Percentiles rank a stretch among this genome's conserved stretches.
These are phyloP conservation scores for Cytospora paraplurivora DNA, from an alignment of 2,329 filamentous ascomycete genomes.

Conservation along the genomic window DNA sequence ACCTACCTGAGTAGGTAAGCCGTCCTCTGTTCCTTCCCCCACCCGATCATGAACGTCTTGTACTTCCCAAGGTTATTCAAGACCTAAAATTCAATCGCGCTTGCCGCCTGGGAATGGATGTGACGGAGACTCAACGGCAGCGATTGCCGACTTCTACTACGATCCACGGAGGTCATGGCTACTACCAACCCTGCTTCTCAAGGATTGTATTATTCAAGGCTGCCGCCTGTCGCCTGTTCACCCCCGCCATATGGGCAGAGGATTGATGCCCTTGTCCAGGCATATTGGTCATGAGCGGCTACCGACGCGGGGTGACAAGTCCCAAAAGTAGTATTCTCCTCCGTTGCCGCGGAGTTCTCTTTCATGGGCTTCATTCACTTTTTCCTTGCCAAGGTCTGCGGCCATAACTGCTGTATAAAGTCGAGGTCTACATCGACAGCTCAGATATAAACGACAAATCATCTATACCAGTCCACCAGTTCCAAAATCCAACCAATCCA, in stretches of 20 bases:
- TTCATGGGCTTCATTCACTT: not conserved
- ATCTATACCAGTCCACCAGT: too few species aligned
- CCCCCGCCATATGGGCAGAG: not conserved
- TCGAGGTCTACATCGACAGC: not conserved
- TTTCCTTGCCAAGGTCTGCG: not conserved
- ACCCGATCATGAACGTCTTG: too few species aligned
- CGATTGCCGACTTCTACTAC: constrained; percentile 13
- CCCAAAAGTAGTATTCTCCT: not conserved
- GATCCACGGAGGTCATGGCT: not conserved
- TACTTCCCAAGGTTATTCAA: too few species aligned
- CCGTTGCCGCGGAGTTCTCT: not conserved
- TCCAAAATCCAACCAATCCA: not conserved
- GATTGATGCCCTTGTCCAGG: not conserved
- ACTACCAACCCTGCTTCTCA: not conserved
- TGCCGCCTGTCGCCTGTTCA: not conserved
- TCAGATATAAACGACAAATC: not conserved
- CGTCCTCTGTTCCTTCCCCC: too few species aligned
- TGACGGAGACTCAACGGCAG: constrained; percentile 13
- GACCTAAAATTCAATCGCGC: too few species aligned
- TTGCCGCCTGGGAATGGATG: not conserved
- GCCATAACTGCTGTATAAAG: not conserved
- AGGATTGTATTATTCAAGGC: not conserved
- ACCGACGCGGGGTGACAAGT: not conserved
- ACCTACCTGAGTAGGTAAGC: too few species aligned
- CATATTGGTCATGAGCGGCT: not conserved